Conservation (phyloP, 2,329 filamentous ascomycete genomes). For the Penicillium sp. region DNA sequence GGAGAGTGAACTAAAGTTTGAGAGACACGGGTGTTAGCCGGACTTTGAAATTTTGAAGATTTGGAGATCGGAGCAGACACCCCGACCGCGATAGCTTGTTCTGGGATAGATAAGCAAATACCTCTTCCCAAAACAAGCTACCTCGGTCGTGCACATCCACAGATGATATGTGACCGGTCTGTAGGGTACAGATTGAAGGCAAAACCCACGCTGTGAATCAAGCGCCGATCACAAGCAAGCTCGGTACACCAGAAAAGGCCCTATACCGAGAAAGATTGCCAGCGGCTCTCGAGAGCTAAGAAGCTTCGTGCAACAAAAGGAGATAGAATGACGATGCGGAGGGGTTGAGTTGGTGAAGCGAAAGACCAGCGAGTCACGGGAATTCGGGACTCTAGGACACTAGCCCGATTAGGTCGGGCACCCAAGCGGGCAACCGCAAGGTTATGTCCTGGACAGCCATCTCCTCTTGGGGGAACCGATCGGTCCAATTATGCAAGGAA, state of each 20-base stretch:
- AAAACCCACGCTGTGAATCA: conserved; percentile 19
- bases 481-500: not conserved
- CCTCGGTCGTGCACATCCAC: conserved; percentile 17
- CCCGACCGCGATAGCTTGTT: not conserved
- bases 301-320: conserved; percentile 3
- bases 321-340: conserved; percentile 14
- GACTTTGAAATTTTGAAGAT: not conserved
- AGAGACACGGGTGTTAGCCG: conserved; percentile 1
- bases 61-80: not conserved
- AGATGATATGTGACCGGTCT: conserved; percentile 10
- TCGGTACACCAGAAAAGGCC: not conserved
- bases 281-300: conserved; percentile 6
- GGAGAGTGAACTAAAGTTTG: not conserved
- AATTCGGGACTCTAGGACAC: conserved; percentile 16
- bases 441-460: too few relatives aligned
- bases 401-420: conserved; percentile 18
- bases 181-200: conserved; percentile 1
- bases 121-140: conserved; percentile 4
- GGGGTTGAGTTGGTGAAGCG: conserved; percentile 22
- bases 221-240: conserved; percentile 2
- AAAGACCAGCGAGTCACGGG: conserved; percentile 24
- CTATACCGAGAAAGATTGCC: not conserved
- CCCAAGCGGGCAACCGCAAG: conserved; percentile 10
- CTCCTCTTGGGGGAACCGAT: not conserved
- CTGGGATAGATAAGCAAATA: not conserved